Percentiles rank a stretch among this genome's conserved stretches.
phyloP scores from a whole-genome alignment of 2,329 filamentous ascomycete genomes.

The Pseudogymnoascus sp. region DNA sequence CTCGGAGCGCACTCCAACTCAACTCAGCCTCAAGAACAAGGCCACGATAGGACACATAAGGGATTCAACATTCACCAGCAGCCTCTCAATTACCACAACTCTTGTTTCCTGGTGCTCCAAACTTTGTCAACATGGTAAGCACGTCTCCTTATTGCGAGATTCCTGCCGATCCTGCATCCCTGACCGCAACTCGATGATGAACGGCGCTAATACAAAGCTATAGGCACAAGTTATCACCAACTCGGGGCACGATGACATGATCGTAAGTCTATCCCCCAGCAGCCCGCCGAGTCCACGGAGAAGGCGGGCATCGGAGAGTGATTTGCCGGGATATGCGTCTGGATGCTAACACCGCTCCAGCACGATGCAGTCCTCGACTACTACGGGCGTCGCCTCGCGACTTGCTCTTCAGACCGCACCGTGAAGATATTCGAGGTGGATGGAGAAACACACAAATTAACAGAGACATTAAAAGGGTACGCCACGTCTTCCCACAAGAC shows the following conservation, averaged over 20 bases:
- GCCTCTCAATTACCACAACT: neutral
- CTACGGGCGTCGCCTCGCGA: constrained; percentile 91
- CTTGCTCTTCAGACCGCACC: constrained; percentile 94
- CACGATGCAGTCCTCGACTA: constrained; percentile 98
- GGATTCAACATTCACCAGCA: neutral
- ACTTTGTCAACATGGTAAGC: constrained; percentile 5
- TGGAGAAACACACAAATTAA: constrained; percentile 78
- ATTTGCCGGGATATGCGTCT: neutral
- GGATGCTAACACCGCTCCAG: constrained; percentile 37
- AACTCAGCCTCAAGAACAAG: constrained; percentile 9
- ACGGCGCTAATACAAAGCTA: neutral
- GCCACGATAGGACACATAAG: constrained; percentile 7
- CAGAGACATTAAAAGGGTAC: constrained; percentile 92
- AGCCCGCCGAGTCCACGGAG: neutral
- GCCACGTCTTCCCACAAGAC: constrained; percentile 15
- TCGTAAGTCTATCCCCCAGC: constrained; percentile 57
- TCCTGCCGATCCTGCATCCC: neutral
- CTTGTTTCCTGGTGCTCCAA: neutral
- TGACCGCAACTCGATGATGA: neutral
- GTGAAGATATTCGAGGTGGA: constrained; percentile 99
- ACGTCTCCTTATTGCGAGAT: neutral
- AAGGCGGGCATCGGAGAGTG: neutral
- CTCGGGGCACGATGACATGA: constrained; percentile 97
- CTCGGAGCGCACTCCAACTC: neutral
- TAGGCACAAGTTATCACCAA: constrained; percentile 75